Conservation (phyloP, 768 basidiomycete genomes). For the Ramaria sp. region DNA sequence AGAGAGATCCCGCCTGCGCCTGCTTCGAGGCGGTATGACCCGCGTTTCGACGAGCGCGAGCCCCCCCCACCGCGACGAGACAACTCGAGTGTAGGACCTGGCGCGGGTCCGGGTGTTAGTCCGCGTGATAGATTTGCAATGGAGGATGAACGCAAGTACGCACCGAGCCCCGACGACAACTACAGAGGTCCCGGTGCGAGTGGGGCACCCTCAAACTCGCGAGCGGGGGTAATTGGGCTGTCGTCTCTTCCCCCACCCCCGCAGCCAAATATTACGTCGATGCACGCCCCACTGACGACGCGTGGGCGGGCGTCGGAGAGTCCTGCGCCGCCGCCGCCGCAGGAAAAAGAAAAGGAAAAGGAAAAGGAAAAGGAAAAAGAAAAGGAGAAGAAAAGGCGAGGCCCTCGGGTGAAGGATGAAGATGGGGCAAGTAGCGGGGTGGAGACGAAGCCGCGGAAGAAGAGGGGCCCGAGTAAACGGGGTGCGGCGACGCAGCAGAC, state of each 20-base stretch:
- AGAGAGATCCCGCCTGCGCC: conserved; percentile 9
- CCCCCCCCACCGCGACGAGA: neutral
- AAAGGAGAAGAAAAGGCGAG: neutral
- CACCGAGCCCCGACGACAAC: conserved; percentile 16
- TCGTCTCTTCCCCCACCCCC: conserved; percentile 3
- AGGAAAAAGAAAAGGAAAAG: conserved; percentile 1
- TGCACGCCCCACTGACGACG: neutral
- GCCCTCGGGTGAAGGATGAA: conserved; percentile 12
- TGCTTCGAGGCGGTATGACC: conserved; percentile 50
- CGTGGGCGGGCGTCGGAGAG: conserved; percentile 9
- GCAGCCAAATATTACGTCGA: neutral
- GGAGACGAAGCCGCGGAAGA: conserved; percentile 15
- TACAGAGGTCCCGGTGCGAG: neutral
- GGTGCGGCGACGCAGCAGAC: conserved; percentile 18
- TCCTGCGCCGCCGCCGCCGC: conserved; percentile 14
- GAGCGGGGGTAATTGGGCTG: neutral
- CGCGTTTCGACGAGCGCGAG: conserved; percentile 39
- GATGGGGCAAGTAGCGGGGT: conserved; percentile 8
- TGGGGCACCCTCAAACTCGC: neutral
- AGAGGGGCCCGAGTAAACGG: conserved; percentile 13
- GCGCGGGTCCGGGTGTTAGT: no score
- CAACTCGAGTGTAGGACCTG: neutral
- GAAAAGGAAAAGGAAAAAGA: neutral
- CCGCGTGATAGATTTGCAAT: conserved; percentile 11
- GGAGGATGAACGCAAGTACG: conserved; percentile 30